Evolutionary conservation across 208 protist species (phyloP).

Genomic region (Herpetomonas tarakana): DNA sequence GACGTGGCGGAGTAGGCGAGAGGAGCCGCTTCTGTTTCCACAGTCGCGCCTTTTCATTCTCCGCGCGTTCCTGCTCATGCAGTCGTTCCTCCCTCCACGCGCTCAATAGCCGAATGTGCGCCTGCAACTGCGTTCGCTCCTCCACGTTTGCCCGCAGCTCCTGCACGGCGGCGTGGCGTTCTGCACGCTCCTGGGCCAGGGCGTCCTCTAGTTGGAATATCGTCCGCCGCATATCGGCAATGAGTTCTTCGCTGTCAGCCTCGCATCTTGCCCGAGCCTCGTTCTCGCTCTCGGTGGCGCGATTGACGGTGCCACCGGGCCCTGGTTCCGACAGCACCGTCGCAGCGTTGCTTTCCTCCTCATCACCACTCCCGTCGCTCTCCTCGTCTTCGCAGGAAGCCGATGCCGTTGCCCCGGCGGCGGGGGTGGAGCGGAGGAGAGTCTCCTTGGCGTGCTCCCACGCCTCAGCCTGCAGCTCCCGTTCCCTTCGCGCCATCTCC

Average conservation of each 20-base stretch:
- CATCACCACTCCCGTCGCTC: too few species aligned
- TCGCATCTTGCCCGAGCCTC: too few species aligned
- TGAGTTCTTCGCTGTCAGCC: neutral
- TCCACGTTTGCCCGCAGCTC: neutral
- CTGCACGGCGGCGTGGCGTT: neutral
- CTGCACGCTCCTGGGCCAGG: slow-evolving; percentile 3
- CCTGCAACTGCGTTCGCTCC: neutral
- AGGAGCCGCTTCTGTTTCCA: too few species aligned
- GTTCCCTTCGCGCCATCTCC: slow-evolving; percentile 2
- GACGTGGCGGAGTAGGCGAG: too few species aligned
- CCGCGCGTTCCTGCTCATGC: too few species aligned
- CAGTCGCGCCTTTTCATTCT: too few species aligned
- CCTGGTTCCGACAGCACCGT: too few species aligned
- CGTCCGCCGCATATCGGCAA: neutral
- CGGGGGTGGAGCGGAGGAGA: neutral
- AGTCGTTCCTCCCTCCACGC: neutral
- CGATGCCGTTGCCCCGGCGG: too few species aligned
- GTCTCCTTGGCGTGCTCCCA: neutral
- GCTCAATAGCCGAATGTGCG: slow-evolving; percentile 3
- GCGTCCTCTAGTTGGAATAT: slow-evolving; percentile 1
- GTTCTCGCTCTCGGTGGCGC: too few species aligned
- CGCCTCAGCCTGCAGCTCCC: neutral
- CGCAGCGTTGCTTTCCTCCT: too few species aligned
- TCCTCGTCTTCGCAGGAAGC: too few species aligned
- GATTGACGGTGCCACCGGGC: too few species aligned